Percentiles rank a stretch among this genome's conserved stretches.
These are phyloP conservation scores for Kodamaea lidongshanica DNA, from an alignment of 805 yeast species.

Conservation along the genomic window DNA sequence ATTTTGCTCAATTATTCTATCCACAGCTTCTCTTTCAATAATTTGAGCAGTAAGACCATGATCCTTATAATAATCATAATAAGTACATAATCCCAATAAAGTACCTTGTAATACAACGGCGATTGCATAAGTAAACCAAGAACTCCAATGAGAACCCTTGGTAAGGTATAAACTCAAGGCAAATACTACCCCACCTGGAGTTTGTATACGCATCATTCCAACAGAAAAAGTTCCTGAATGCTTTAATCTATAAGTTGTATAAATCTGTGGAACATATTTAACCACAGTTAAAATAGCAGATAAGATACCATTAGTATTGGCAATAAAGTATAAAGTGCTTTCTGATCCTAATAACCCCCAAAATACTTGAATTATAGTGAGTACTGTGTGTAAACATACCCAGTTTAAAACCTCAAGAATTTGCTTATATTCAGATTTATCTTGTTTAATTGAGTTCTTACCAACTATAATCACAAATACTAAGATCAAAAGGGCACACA, in stretches of 20 bases:
- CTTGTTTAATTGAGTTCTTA: constrained; percentile 39
- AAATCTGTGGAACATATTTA: constrained; percentile 76
- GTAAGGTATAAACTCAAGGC: constrained; percentile 63
- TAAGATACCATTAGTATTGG: constrained; percentile 57
- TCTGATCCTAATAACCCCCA: constrained; percentile 25
- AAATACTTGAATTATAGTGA: constrained; percentile 29
- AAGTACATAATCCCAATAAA: constrained; percentile 58
- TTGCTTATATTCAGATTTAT: constrained; percentile 37
- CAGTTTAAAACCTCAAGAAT: constrained; percentile 37
- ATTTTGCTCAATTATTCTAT: constrained; percentile 26
- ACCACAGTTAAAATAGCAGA: constrained; percentile 59
- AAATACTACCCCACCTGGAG: constrained; percentile 86
- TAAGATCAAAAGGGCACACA: constrained; percentile 53
- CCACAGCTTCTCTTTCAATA: constrained; percentile 24
- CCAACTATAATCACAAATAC: constrained; percentile 49
- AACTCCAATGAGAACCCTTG: constrained; percentile 78
- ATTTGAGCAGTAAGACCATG: constrained; percentile 19
- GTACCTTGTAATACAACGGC: constrained; percentile 66
- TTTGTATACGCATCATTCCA: constrained; percentile 77
- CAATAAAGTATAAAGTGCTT: constrained; percentile 30
- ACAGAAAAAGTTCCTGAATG: constrained; percentile 78
- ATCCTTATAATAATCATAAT: constrained; percentile 19
- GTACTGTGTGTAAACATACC: constrained; percentile 32
- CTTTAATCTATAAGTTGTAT: constrained; percentile 60
- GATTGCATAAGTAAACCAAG: constrained; percentile 73